phyloP scores from a whole-genome alignment of 2,329 filamentous ascomycete genomes.

The Plectosphaerella sp. region DNA sequence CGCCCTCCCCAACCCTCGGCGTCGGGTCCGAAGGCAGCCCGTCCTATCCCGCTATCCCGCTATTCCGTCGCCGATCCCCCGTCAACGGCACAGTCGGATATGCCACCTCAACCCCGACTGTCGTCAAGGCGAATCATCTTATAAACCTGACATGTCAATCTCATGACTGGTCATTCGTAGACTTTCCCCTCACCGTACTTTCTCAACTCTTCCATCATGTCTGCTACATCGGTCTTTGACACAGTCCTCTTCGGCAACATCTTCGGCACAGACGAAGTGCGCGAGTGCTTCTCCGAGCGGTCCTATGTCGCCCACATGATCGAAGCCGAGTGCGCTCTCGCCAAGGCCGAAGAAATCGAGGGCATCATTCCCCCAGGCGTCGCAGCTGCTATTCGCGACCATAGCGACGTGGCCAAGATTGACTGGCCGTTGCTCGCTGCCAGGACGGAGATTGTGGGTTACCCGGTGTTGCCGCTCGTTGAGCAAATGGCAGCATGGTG shows the following conservation, averaged over 20 bases:
- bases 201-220: conserved; percentile 8
- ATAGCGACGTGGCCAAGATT: conserved; percentile 16
- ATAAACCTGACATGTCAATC: too few species aligned
- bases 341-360: conserved; percentile 42
- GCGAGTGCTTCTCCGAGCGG: conserved; percentile 44
- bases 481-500: conserved; percentile 36
- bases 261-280: conserved; percentile 46
- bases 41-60: too few species aligned
- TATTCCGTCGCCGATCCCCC: too few species aligned
- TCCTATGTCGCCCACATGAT: conserved; percentile 43
- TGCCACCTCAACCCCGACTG: too few species aligned
- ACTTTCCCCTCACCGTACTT: too few species aligned
- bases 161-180: too few species aligned
- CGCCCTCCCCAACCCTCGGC: too few species aligned
- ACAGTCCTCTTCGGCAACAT: conserved; percentile 45
- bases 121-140: too few species aligned
- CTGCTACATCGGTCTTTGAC: conserved; percentile 31
- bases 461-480: conserved; percentile 47
- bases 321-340: conserved; percentile 46
- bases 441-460: conserved; percentile 51
- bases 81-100: too few species aligned
- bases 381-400: conserved; percentile 28
- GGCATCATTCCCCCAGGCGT: conserved; percentile 38
- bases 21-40: too few species aligned
- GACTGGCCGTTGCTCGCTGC: conserved; percentile 28